Conservation (phyloP, 768 basidiomycete species). For the Trametes cingulata region DNA sequence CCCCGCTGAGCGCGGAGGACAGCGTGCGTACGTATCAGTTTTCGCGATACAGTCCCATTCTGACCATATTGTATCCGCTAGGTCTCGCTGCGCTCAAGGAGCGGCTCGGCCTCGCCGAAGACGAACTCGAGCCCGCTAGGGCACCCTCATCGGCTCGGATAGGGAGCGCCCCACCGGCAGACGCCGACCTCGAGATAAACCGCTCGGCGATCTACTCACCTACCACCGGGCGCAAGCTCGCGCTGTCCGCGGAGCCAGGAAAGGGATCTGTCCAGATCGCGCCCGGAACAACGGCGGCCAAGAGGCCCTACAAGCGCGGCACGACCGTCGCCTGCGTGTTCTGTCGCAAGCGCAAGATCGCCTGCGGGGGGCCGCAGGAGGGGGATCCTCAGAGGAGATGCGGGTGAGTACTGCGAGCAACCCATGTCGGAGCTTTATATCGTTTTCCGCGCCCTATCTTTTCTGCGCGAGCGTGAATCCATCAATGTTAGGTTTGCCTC, state of each 20-base stretch:
- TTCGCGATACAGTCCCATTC: not conserved
- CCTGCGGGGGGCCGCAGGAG: slow-evolving; percentile 28
- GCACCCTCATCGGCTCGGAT: too few species aligned
- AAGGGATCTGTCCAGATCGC: not conserved
- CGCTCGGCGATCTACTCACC: slow-evolving; percentile 16
- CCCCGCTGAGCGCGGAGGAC: slow-evolving; percentile 3
- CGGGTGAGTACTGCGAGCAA: slow-evolving; percentile 19
- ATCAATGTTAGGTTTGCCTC: not conserved
- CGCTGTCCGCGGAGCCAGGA: not conserved
- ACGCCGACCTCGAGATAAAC: slow-evolving; percentile 1
- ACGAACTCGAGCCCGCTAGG: not conserved
- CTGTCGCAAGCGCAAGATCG: slow-evolving; percentile 31
- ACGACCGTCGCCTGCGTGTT: slow-evolving; percentile 26
- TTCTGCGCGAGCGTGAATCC: not conserved
- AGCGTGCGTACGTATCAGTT: not conserved
- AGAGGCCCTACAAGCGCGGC: slow-evolving; percentile 16
- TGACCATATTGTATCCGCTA: not conserved
- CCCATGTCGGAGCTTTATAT: not conserved
- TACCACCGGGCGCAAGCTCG: slow-evolving; percentile 16
- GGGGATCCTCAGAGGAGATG: slow-evolving; percentile 18
- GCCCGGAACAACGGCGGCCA: not conserved
- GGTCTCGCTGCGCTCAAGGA: not conserved
- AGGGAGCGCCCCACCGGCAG: not conserved
- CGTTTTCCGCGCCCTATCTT: not conserved
- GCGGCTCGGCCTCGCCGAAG: not conserved